Evolutionary conservation across 2,329 filamentous ascomycete genomes (phyloP).

Genomic region (Penicillium sclerotigenum): DNA sequence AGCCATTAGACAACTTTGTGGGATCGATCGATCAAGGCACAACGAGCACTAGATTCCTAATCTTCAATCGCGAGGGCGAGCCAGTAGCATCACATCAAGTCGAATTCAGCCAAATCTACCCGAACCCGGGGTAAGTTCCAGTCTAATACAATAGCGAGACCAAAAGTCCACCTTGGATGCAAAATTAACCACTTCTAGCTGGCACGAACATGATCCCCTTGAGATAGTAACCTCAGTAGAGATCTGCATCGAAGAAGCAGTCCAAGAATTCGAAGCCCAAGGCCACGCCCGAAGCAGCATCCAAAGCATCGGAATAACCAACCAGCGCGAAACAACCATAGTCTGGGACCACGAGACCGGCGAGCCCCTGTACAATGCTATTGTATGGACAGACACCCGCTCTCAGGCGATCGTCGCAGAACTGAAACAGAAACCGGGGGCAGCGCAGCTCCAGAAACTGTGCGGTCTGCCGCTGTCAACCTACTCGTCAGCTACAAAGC

Average conservation of each 20-base stretch:
- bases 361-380: slow-evolving; percentile 75
- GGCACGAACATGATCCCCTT: slow-evolving; percentile 82
- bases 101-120: slow-evolving; percentile 80
- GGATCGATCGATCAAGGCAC: slow-evolving; percentile 90
- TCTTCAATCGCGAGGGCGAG: slow-evolving; percentile 76
- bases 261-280: slow-evolving; percentile 62
- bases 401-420: slow-evolving; percentile 72
- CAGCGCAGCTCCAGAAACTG: slow-evolving; percentile 63
- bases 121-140: slow-evolving; percentile 70
- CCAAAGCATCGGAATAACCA: slow-evolving; percentile 76
- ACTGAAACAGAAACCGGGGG: slow-evolving; percentile 63
- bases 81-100: slow-evolving; percentile 80
- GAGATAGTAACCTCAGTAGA: slow-evolving; percentile 73
- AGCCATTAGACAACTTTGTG: slow-evolving; percentile 54
- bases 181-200: slow-evolving; percentile 50
- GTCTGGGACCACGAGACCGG: slow-evolving; percentile 80
- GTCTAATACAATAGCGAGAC: not conserved
- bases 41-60: slow-evolving; percentile 81
- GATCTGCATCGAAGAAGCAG: slow-evolving; percentile 71
- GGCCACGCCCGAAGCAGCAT: slow-evolving; percentile 66
- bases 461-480: slow-evolving; percentile 83
- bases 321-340: slow-evolving; percentile 84
- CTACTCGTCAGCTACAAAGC: slow-evolving; percentile 80
- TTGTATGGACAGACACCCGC: slow-evolving; percentile 87
- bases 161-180: not conserved